phyloP scores from a whole-genome alignment of 192 early-diverging fungal genomes.

The Borealophlyctis nickersoniae region DNA sequence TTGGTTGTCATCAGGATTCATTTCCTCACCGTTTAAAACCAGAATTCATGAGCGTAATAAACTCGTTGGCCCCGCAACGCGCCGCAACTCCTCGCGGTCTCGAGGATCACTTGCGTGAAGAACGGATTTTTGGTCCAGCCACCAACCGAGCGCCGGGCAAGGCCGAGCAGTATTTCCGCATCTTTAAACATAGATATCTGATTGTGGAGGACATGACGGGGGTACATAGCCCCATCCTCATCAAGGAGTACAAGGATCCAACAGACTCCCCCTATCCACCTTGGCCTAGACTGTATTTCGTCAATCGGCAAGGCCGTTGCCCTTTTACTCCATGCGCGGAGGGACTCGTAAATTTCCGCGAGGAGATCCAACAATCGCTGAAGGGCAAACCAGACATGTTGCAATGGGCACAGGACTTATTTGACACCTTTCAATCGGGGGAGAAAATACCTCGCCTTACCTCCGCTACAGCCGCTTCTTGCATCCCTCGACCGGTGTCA shows the following conservation, averaged over 20 bases:
- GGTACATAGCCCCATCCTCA: slow-evolving; percentile 16
- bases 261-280: slow-evolving; percentile 12
- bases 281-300: slow-evolving; percentile 23
- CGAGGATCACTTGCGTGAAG: slow-evolving; percentile 29
- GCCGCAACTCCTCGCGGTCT: slow-evolving; percentile 13
- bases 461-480: not conserved
- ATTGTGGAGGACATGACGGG: slow-evolving; percentile 22
- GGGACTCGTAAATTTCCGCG: not conserved
- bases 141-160: slow-evolving; percentile 8
- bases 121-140: slow-evolving; percentile 23
- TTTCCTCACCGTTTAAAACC: not conserved
- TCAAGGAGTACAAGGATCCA: slow-evolving; percentile 24
- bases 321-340: slow-evolving; percentile 11
- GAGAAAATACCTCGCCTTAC: not conserved
- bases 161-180: slow-evolving; percentile 1
- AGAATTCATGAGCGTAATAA: not conserved
- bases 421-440: not conserved
- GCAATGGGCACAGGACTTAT: not conserved
- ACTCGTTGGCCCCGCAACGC: not conserved
- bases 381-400: not conserved
- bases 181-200: slow-evolving; percentile 17
- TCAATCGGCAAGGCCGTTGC: slow-evolving; percentile 18
- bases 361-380: not conserved
- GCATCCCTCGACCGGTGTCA: not conserved
- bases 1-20: not conserved